These are phyloP conservation scores for Colletotrichum karsti DNA, from an alignment of 2,329 filamentous ascomycete species.

Conservation along the genomic window DNA sequence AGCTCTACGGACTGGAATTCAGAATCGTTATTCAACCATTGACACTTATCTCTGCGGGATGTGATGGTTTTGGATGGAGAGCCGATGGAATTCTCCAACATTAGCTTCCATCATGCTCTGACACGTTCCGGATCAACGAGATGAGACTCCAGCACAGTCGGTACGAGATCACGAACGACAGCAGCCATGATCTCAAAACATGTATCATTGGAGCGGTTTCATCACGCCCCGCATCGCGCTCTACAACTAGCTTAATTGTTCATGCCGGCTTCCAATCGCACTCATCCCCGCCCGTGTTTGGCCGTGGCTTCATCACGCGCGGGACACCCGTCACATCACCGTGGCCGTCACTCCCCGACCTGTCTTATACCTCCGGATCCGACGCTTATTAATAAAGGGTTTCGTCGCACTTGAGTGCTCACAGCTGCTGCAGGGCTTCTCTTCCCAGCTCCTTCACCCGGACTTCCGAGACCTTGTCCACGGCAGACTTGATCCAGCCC, in stretches of 20 bases:
- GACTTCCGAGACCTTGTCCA: slow-evolving; percentile 53
- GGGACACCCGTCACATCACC: slow-evolving; percentile 1
- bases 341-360: slow-evolving; percentile 8
- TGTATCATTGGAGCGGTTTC: slow-evolving; percentile 16
- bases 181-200: neutral
- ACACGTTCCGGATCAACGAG: too few species aligned
- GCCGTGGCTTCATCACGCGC: slow-evolving; percentile 19
- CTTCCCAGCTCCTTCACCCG: slow-evolving; percentile 56
- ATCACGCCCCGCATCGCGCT: slow-evolving; percentile 11
- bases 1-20: too few species aligned
- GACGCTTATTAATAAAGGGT: neutral
- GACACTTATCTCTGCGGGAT: too few species aligned
- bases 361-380: neutral
- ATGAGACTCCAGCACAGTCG: too few species aligned
- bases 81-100: too few species aligned
- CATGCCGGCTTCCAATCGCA: neutral
- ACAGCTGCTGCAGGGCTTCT: slow-evolving; percentile 53
- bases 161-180: neutral
- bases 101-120: too few species aligned
- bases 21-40: too few species aligned
- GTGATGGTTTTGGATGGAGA: too few species aligned
- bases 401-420: neutral
- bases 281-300: neutral
- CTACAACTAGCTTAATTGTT: slow-evolving; percentile 16
- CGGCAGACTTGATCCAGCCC: slow-evolving; percentile 50